Evolutionary conservation across 352 stramenopile genomes (phyloP), one percentile per base, ranked within the genome.

Genomic region (Globisporangium perplexum): DNA sequence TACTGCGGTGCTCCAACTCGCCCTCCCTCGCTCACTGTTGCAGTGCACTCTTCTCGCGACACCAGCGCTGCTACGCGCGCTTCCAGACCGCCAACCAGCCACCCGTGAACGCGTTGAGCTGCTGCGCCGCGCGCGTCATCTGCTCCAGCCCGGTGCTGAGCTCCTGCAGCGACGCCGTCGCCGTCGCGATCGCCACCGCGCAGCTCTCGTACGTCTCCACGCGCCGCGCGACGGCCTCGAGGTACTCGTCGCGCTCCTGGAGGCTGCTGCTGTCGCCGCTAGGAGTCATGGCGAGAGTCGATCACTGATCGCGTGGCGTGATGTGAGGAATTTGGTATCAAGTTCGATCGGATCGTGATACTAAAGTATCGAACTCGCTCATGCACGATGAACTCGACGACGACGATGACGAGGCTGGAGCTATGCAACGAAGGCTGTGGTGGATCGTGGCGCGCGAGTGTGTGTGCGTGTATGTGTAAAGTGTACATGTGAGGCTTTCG

Each of bases 41-140:
- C n/a, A n/a, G n/a, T n/a, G n/a, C 12, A 41, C 15, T 18, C 35
- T n/a, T 5, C 14, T 20, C 36, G 18, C 11, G 10, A 42, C 36
- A 43, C 17, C 11, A 14, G 44, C 7, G 22, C 20, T 1, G 56
- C 31, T 49, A 53, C 26, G 67, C 56, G 12, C 77, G 77, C 62
- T 83, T 84, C 80, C 80, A 90, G 26, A 88, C 80, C 3, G 77
- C 71, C 53, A 90, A 54, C 80, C 80, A 90, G 24, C 73, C 72
- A 43, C 77, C 66, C 10, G 80, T 88, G 62, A 88, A 86, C 33
- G 77, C 65, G 50, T 90, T 90, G 30, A 90, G 60, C 68, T 88
- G 80, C 55, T 85, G 75, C 41, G 77, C 75, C 48, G 75, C 74
- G 43, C 59, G 64, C 45, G 81, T 73, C 77, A 90, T 88, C 43